phyloP scores from a whole-genome alignment of 495 filamentous ascomycete genomes.

The Apodospora peruviana region DNA sequence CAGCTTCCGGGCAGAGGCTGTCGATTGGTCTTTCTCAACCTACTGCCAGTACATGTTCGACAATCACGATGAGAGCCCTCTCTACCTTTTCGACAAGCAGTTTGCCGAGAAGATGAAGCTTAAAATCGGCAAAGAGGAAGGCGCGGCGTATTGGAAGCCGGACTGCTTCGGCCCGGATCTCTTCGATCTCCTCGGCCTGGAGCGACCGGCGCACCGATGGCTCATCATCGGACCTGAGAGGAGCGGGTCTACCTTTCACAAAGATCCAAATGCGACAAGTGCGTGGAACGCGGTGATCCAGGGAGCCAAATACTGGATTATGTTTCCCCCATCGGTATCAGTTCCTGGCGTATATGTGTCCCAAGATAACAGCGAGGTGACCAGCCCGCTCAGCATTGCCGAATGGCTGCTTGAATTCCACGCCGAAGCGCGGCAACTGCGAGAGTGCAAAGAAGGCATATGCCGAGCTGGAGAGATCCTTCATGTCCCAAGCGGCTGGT shows the following conservation, averaged over 20 bases:
- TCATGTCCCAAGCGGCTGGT: slow-evolving; percentile 92
- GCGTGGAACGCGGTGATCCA: slow-evolving; percentile 95
- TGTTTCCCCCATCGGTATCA: slow-evolving; percentile 59
- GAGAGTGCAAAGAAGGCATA: slow-evolving; percentile 81
- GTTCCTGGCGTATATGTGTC: slow-evolving; percentile 88
- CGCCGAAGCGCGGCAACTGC: slow-evolving; percentile 69
- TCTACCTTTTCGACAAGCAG: slow-evolving; percentile 85
- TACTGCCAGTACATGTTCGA: slow-evolving; percentile 84
- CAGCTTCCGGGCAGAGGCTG: slow-evolving; percentile 83
- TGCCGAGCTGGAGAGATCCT: slow-evolving; percentile 85
- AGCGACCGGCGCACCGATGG: slow-evolving; percentile 87
- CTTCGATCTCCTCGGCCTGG: slow-evolving; percentile 72
- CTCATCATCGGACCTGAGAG: slow-evolving; percentile 85
- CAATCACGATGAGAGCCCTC: slow-evolving; percentile 77
- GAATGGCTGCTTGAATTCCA: slow-evolving; percentile 95
- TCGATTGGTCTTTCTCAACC: slow-evolving; percentile 78
- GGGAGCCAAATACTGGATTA: slow-evolving; percentile 97
- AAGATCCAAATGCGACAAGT: slow-evolving; percentile 63
- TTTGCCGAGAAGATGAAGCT: slow-evolving; percentile 88
- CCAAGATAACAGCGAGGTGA: slow-evolving; percentile 89
- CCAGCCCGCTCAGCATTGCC: slow-evolving; percentile 87
- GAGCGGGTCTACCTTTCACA: slow-evolving; percentile 94
- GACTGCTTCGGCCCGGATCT: slow-evolving; percentile 84
- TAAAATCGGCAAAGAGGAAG: slow-evolving; percentile 47
- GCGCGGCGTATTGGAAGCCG: slow-evolving; percentile 74